Percentiles rank a stretch among this genome's conserved stretches.
phyloP scores from a whole-genome alignment of 345 rosid genomes.

The Hibiscus tridactylites region DNA sequence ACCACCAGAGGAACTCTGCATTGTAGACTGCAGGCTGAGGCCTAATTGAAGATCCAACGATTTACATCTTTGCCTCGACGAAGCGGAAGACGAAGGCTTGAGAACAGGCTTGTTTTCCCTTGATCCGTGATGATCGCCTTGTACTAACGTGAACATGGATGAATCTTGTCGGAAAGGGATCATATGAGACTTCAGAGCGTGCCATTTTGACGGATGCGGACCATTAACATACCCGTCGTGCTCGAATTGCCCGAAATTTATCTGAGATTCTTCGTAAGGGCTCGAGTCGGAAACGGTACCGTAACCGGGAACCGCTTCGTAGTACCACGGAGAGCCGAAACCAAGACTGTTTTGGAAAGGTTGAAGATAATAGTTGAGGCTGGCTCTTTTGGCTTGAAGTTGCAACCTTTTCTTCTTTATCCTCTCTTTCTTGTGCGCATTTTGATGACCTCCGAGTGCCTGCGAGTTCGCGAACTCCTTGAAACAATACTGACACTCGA shows the following conservation, averaged over 20 bases:
- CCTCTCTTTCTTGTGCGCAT: constrained; percentile 96
- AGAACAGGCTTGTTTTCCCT: constrained; percentile 25
- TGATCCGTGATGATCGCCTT: constrained; percentile 16
- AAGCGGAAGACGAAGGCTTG: constrained; percentile 32
- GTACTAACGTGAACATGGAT: constrained; percentile 29
- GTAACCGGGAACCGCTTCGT: constrained; percentile 24
- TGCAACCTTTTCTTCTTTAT: constrained; percentile 86
- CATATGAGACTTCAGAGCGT: constrained; percentile 17
- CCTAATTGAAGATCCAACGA: constrained; percentile 72
- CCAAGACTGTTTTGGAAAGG: constrained; percentile 37
- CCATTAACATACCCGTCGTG: constrained; percentile 9
- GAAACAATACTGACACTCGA: constrained; percentile 86
- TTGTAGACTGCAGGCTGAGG: constrained; percentile 32
- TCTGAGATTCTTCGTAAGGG: constrained; percentile 49
- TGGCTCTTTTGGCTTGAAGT: constrained; percentile 79
- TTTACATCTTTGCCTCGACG: constrained; percentile 38
- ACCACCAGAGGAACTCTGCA: constrained; percentile 22
- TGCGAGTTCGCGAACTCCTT: constrained; percentile 91
- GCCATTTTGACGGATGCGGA: constrained; percentile 13
- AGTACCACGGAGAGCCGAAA: constrained; percentile 31
- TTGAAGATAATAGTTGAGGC: constrained; percentile 53
- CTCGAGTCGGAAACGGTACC: constrained; percentile 12
- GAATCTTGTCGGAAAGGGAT: constrained; percentile 25
- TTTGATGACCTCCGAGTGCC: constrained; percentile 97
- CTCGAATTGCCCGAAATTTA: constrained; percentile 43